Base-by-base conservation (phyloP, 805 yeast genomes). In the Barnettozyma populi region DNA sequence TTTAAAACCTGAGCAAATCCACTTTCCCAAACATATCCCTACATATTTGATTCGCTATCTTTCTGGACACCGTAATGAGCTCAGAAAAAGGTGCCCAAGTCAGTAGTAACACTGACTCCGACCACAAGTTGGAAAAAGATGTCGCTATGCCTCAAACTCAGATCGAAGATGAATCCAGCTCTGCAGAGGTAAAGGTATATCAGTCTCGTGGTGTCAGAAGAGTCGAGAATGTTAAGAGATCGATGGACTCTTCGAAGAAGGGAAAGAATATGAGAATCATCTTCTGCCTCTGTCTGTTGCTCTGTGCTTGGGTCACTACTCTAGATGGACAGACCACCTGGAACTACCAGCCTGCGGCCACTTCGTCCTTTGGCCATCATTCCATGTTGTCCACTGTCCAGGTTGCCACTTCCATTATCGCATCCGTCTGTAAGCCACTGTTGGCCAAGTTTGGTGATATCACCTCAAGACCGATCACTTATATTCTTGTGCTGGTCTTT, bases 401-500 rank as follows among this genome's bases (percentile, higher is more conserved):
- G 21, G 70, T 72, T 31, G 72, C 72, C 4, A 67, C 65, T 20
- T 60, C 67, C n/a, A 65, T 72, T 45, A 61, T 71, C 37, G 61
- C 64, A 39, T 67, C 74, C 19, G 68, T 69, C 10, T 59, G 66
- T 3, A 63, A 67, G 44, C 70, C 75, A 4, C 54, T 70, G 19
- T 52, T 72, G 55, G 74, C 74, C 29, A 72, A 70, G 53, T 41
- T 71, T 24, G 62, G 74, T 2, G 74, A 72, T 50, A 62, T 68
- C 29, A 59, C 69, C 35, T 73, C 74, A 4, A 65, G 74, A 50
- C 65, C 70, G n/a, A 60, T 61, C 48, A 69, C 73, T 8, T 69
- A 69, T 44, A 48, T 60, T 13, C 27, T 69, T 20, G 59, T 65
- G 6, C 43, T 70, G 8, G n/a, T 54, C 18, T 44, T 71, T 16